Conservation (phyloP, 1,284 basidiomycete genomes). For the Gymnopus androsaceus region DNA sequence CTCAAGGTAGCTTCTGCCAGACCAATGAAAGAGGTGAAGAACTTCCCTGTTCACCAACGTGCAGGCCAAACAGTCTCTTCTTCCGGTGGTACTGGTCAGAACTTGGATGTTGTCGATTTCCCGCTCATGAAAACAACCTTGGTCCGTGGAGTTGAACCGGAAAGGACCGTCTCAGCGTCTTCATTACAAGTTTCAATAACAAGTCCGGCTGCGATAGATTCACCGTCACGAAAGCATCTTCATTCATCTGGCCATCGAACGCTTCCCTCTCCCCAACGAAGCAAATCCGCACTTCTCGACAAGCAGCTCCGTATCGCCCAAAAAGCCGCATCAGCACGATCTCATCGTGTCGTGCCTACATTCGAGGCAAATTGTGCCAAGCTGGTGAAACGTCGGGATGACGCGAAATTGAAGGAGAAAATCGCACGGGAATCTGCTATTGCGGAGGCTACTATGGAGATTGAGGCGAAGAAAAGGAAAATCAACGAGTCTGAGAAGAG, state of each 20-base stretch:
- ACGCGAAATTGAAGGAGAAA: constrained; percentile 1
- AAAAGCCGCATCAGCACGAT: background rate
- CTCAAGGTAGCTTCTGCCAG: background rate
- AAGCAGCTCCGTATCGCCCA: background rate
- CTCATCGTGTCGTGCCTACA: background rate
- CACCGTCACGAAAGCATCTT: background rate
- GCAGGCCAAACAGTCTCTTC: background rate
- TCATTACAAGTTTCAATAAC: background rate
- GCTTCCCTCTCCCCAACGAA: background rate
- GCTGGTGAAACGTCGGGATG: background rate
- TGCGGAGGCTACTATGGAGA: background rate
- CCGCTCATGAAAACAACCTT: too few species aligned
- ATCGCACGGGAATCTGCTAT: background rate
- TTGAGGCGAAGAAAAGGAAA: background rate
- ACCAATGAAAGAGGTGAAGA: constrained; percentile 1
- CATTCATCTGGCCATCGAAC: background rate
- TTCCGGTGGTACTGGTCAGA: background rate
- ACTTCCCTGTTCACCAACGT: background rate
- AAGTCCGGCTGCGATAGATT: background rate
- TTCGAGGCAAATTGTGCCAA: constrained; percentile 7
- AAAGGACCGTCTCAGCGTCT: too few species aligned
- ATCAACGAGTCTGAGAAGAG: constrained; percentile 2
- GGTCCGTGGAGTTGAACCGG: too few species aligned
- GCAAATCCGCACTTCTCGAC: constrained; percentile 5
- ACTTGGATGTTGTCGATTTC: too few species aligned